Base-by-base conservation (phyloP, 371 early-diverging fungal species). In the Dichotomocladium elegans region DNA sequence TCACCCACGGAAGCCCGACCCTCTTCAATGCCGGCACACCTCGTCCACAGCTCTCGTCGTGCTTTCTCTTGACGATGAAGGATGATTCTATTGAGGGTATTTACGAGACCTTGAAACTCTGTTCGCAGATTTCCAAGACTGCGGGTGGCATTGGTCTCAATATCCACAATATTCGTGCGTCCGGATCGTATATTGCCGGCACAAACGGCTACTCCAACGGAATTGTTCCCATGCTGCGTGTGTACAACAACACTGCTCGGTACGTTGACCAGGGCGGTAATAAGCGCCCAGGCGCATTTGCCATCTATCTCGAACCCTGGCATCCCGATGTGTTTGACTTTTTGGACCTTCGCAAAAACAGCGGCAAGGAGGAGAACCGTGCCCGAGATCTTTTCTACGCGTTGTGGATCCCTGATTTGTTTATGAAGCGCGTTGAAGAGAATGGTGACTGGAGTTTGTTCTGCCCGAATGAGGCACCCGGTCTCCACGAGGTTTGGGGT, bases 191-290 rank as follows among this genome's bases (percentile, higher is more conserved):
- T 65, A 96, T 99, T 75, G 93, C 96, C 29, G 96, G 95, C 27
- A 98, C 99, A 47, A 98, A 99, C 68, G 99, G 99, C 44, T 82
- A 88, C 52, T 97, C 99, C 25, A 97, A 98, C 64, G 99, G 99
- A 7, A 86, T 99, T 46, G 86, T 99, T 41, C 99, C 99, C 19
- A 97, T 99, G 95, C 83, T 99, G 31, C 90, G 96, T 45, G 98
- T 99, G 2, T 98, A 91, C 72, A 98, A 99, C 80, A 95, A 95
- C 61, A 99, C 99, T 2, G 96, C 97, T 11, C 90, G 97, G 46
- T 99, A 98, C 66, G 97, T 99, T 15, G 96, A 98, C 68, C 99
- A 99, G 73, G 99, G 99, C 44, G 99, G 99, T 37, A 98, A 97
- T 79, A 99, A 98, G 81, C 88, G 99, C 21, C 96, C 98, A 3